A percentile compares a stretch with the other conserved stretches of the same genome.
These are phyloP conservation scores for Turnera subulata DNA, from an alignment of 345 rosid species.

Conservation along the genomic window DNA sequence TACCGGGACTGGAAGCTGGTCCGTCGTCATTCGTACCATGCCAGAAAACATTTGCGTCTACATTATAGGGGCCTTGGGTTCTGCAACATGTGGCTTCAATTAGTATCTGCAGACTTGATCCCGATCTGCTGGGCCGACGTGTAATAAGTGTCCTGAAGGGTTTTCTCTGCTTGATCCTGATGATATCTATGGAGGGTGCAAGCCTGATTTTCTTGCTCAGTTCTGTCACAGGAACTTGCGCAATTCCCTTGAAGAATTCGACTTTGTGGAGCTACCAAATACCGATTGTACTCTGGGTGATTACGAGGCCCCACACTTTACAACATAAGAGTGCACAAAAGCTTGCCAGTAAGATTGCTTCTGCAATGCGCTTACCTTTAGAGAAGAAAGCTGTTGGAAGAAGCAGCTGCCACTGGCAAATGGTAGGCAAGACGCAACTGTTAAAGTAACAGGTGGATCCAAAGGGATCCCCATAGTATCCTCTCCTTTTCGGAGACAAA, in stretches of 20 bases:
- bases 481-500: no score
- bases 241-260: conserved; percentile 16
- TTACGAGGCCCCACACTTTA: conserved; percentile 12
- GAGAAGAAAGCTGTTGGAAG: conserved; percentile 19
- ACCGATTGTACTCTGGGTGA: conserved; percentile 34
- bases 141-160: conserved; percentile 29
- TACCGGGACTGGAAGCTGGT: conserved; percentile 22
- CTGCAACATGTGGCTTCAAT: conserved; percentile 40
- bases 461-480: no score
- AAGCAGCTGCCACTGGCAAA: conserved; percentile 36
- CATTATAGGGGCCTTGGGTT: not conserved
- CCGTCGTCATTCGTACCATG: not conserved
- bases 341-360: conserved; percentile 40
- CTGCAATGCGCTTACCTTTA: conserved; percentile 24
- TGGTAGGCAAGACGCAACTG: conserved; percentile 15
- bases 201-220: conserved; percentile 19
- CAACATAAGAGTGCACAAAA: conserved; percentile 19
- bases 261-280: conserved; percentile 6
- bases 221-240: conserved; percentile 18
- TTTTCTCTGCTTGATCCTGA: conserved; percentile 23
- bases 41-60: conserved; percentile 31
- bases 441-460: no score
- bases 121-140: conserved; percentile 19
- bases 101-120: conserved; percentile 22
- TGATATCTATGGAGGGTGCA: conserved; percentile 32